Percentiles rank a stretch among this genome's conserved stretches.
These are phyloP conservation scores for Gossypioides kirkii DNA, from an alignment of 345 rosid genomes.

Conservation along the genomic window DNA sequence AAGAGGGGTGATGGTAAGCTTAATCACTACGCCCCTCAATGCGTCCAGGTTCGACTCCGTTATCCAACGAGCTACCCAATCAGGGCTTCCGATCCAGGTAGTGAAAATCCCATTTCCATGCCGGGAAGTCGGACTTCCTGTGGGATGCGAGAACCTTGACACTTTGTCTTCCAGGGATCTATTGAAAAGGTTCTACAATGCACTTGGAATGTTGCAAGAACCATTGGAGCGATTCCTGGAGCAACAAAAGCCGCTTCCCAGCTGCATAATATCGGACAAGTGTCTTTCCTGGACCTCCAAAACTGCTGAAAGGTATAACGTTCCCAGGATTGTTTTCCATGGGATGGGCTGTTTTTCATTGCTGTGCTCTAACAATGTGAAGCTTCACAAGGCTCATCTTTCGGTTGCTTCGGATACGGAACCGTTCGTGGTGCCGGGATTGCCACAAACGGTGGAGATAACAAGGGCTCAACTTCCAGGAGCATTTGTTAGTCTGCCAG, in stretches of 20 bases:
- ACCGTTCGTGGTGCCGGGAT: constrained; percentile 53
- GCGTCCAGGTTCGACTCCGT: constrained; percentile 44
- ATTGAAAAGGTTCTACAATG: constrained; percentile 45
- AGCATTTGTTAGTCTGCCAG: constrained; percentile 35
- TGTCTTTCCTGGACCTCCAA: constrained; percentile 56
- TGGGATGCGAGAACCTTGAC: constrained; percentile 71
- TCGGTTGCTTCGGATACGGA: constrained; percentile 41
- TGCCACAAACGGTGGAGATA: constrained; percentile 41
- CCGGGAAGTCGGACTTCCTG: constrained; percentile 59
- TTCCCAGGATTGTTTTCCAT: constrained; percentile 71
- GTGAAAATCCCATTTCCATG: constrained; percentile 47
- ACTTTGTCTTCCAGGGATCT: constrained; percentile 48
- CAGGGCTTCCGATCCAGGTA: constrained; percentile 31
- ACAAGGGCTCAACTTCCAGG: constrained; percentile 60
- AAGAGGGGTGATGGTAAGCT: constrained; percentile 44
- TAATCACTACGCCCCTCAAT: constrained; percentile 66
- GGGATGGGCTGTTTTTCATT: constrained; percentile 72
- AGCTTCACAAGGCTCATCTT: constrained; percentile 33
- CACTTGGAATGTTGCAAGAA: constrained; percentile 40
- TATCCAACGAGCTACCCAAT: constrained; percentile 28
- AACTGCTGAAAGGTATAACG: constrained; percentile 41
- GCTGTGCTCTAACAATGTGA: constrained; percentile 46
- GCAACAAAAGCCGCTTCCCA: constrained; percentile 35
- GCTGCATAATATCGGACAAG: constrained; percentile 74
- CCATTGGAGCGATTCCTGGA: constrained; percentile 48